Base-by-base conservation (phyloP, 495 filamentous ascomycete genomes). In the Aspergillus avenaceus region DNA sequence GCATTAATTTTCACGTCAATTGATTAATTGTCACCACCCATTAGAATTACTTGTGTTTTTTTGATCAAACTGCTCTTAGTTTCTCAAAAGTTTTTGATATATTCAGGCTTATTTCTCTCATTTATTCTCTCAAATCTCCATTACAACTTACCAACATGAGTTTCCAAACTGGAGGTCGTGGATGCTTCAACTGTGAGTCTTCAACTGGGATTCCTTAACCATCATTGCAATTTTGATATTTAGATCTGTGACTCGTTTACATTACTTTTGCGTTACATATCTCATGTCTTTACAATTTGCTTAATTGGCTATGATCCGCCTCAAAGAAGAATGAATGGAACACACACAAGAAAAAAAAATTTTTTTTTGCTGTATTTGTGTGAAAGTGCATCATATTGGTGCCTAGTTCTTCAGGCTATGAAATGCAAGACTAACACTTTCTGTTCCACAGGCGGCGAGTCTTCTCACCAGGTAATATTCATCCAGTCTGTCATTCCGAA, bases 151-250 rank as follows among this genome's bases (percentile, higher is more conserved):
- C 56, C 60, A 75, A 56, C 52, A 80, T 80, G 77, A 76, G 78
- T 50, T 73, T 64, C 54, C 73, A 73, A 60, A 55, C 64, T 55
- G 70, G 73, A 67, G 76, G 74, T 55, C 84, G 85, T 66, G 84
- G 79, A 50, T 90, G 86, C 75, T 90, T 86, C 76, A 90, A 90
- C 74, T 90, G 86, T 90, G 67, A 73, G 85, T 88, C 49, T 55
- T 51, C 49, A 21, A 23, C 50, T 41, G 32, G 7, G 28, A 52
- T 49, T 38, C 34, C 36, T 19, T 24, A 44, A 29, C 32, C 40
- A 41, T 53, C 53, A 32, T 23, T 52, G 45, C 47, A 59, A 45
- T 41, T 55, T 49, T 48, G 43, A 50, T 55, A 22, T 48, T 43
- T 47, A 42, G 46, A 52, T 45, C n/a, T n/a, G n/a, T n/a, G n/a